Percentiles rank a stretch among this genome's conserved stretches.
Evolutionary conservation across 163 green algal genomes (phyloP).

Genomic region (Chlamydomonas reinhardtii): DNA sequence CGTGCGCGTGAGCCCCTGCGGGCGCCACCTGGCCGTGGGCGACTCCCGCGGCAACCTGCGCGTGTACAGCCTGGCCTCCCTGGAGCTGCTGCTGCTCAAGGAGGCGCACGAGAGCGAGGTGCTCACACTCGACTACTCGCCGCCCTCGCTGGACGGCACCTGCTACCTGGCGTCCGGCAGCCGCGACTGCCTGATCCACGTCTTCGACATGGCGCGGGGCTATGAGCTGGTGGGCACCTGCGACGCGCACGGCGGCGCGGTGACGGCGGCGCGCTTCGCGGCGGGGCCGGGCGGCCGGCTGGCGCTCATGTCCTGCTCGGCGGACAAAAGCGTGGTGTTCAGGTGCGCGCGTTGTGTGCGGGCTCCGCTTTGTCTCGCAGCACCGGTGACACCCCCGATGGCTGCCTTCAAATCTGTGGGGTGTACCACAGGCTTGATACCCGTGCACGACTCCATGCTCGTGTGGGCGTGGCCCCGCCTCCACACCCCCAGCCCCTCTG

Average conservation of each 20-base stretch:
- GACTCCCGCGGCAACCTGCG: slow-evolving; percentile 71
- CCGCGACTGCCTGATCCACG: slow-evolving; percentile 63
- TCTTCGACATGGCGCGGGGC: slow-evolving; percentile 59
- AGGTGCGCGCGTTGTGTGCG: slow-evolving; percentile 54
- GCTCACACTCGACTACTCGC: slow-evolving; percentile 64
- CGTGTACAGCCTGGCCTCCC: slow-evolving; percentile 62
- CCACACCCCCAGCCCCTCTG: too few relatives aligned
- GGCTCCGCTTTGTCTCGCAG: too few relatives aligned
- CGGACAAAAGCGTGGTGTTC: slow-evolving; percentile 63
- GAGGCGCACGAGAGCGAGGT: slow-evolving; percentile 73
- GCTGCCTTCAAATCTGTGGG: too few relatives aligned
- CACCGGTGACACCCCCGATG: too few relatives aligned
- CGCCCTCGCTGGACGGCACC: slow-evolving; percentile 15
- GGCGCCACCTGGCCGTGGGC: slow-evolving; percentile 62
- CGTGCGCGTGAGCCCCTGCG: slow-evolving; percentile 61
- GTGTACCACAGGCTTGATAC: too few relatives aligned
- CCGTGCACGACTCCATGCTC: too few relatives aligned
- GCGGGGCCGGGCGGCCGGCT: slow-evolving; percentile 6
- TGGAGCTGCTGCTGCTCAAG: slow-evolving; percentile 50
- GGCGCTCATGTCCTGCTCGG: slow-evolving; percentile 54
- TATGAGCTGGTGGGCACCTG: slow-evolving; percentile 80
- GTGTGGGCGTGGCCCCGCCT: too few relatives aligned
- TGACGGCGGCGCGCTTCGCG: slow-evolving; percentile 58
- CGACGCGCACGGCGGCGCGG: slow-evolving; percentile 61
- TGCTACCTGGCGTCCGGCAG: slow-evolving; percentile 38